phyloP scores from a whole-genome alignment of 768 basidiomycete genomes.

The Mycena vulgaris region DNA sequence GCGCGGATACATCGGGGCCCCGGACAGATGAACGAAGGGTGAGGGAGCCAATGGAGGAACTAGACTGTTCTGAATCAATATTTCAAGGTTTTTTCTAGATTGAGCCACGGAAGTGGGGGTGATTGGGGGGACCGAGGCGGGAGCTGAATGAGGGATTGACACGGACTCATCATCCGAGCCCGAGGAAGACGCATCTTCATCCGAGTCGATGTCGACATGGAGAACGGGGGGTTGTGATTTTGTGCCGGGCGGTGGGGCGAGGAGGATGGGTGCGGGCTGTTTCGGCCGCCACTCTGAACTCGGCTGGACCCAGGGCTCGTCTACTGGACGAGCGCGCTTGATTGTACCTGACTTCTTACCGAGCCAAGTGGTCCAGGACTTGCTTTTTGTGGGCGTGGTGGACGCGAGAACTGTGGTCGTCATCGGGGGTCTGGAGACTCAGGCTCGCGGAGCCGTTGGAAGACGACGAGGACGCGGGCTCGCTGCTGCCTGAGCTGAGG shows the following conservation, averaged over 20 bases:
- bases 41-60: slow-evolving; percentile 57
- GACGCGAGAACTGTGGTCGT: slow-evolving; percentile 53
- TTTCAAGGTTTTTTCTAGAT: slow-evolving; percentile 57
- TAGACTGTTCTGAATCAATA: slow-evolving; percentile 65
- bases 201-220: slow-evolving; percentile 46
- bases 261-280: slow-evolving; percentile 40
- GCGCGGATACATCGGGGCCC: slow-evolving; percentile 64
- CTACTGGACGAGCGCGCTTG: slow-evolving; percentile 40
- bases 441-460: slow-evolving; percentile 74
- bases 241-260: slow-evolving; percentile 39
- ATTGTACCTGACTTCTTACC: slow-evolving; percentile 53
- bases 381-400: slow-evolving; percentile 53
- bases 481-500: slow-evolving; percentile 52
- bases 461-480: slow-evolving; percentile 69
- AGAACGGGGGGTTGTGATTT: slow-evolving; percentile 36
- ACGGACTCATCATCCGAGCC: slow-evolving; percentile 53
- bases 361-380: slow-evolving; percentile 69
- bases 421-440: slow-evolving; percentile 73
- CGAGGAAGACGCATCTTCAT: slow-evolving; percentile 51
- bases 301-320: slow-evolving; percentile 65
- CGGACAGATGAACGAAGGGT: slow-evolving; percentile 63
- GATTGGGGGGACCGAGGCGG: slow-evolving; percentile 34
- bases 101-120: slow-evolving; percentile 47
- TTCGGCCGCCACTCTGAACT: slow-evolving; percentile 51
- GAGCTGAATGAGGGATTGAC: slow-evolving; percentile 26